Evolutionary conservation across 2,329 filamentous ascomycete genomes (phyloP), one percentile per base, ranked within the genome.

Genomic region (Cladosporium sp.): DNA sequence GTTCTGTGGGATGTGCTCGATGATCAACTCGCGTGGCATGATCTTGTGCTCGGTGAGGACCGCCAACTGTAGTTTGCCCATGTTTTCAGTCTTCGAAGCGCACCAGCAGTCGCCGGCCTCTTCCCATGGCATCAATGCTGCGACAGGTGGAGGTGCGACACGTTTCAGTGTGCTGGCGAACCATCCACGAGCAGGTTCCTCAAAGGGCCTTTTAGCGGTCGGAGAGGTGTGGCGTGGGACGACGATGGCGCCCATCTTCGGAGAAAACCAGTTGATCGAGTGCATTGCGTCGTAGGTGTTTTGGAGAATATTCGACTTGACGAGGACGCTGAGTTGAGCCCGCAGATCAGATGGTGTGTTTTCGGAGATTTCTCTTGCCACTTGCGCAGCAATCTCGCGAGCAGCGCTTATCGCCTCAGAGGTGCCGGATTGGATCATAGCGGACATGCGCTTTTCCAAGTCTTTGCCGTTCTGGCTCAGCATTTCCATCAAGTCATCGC

Each of bases 41-140:
- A 83, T 75, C 1, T 71, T 70, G 7, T 74, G 71, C 4, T 73
- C 68, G 18, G 82, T 73, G 15, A 73, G 66, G 21, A 96, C 86
- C 10, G 85, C 86, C 18, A 98, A 80, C 63, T 87, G 86, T 1
- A 88, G 87, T 44, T 87, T 86, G 59, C 84, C 83, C 8, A 83
- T 82, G 12, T 69, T 65, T 15, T 55, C 12, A 74, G 81, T 84
- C 60, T 77, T 74, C 11, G 81, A 78, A 4, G 90, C 88, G 77
- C 94, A 98, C 91, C 92, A 98, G 78, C 92, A 96, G 68, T 98
- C 91, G 24, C 91, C 92, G 38, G 90, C 85, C 59, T 96, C 91
- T 11, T 88, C 82, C 92, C 93, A 97, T 3, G 82, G 79, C 1
- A 79, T 75, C 2, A 97, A 82, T 0, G 90, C 92, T 0, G 82